Base-by-base conservation (phyloP, 1,284 basidiomycete genomes). In the Malassezia restricta region DNA sequence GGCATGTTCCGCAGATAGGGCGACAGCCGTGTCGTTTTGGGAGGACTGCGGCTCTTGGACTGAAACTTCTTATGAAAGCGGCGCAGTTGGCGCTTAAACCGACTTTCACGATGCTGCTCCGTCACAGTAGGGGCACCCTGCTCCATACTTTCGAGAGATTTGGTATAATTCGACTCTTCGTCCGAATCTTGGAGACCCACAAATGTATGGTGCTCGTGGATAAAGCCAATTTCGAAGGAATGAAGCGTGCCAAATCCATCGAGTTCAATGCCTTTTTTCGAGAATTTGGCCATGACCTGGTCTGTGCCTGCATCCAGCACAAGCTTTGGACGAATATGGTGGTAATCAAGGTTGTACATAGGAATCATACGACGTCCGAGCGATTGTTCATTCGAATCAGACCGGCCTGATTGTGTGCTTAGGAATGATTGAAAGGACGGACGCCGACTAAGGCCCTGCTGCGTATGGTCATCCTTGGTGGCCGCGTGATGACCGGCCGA, bases 281-380 rank as follows among this genome's bases (percentile, higher is more conserved):
- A 78, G 71, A 94, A 94, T 68, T 85, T 88, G 14, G 91, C 90
- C 9, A 98, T 84, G 73, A 87, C 88, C 29, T 86, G 86, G 61
- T 96, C 92, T 0, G 92, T 98, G 3, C 89, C 90, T 0, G 87
- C 87, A 66, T 91, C 88, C 30, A 87, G 82, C 51, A 94, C 83
- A 29, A 84, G 83, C 57, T 91, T 91, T 8, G 88, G 84, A 77
- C 92, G 80, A 52, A 96, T 87, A 61, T 87, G 87, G 75, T 98
- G 91, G 2, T 85, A 86, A 49, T 86, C 83, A 31, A 96, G 79
- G 66, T 92, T 95, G 77, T 94, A 96, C 12, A 95, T 78, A 0
- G 92, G 91, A 43, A 90, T 84, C 62, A 95, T 90, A 63, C 83
- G 82, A 43, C 86, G 47, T 6, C 54, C 51, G 8, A 15, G 24